Evolutionary conservation across 23 red algal species (phyloP).

Genomic region (Cyanidiococcus yangmingshanensis): DNA sequence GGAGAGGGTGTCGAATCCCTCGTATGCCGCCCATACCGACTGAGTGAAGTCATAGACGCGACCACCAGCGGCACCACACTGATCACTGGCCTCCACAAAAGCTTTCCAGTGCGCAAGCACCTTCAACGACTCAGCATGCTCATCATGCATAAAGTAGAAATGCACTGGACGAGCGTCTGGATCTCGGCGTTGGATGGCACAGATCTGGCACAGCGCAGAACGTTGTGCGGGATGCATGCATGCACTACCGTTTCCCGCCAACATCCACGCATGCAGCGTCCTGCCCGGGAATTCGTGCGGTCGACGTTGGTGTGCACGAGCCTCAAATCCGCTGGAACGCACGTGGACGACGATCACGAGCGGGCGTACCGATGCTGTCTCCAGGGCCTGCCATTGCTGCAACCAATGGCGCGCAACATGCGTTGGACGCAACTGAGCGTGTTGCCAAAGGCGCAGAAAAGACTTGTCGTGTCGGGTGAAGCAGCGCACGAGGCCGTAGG

Average conservation of each 20-base stretch:
- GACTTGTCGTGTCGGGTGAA: background rate
- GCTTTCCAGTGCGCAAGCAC: background rate
- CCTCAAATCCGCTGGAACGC: constrained; percentile 6
- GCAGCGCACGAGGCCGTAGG: constrained; percentile 11
- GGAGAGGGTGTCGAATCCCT: background rate
- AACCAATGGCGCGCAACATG: background rate
- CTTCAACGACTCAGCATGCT: background rate
- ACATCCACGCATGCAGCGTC: background rate
- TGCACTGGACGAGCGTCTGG: background rate
- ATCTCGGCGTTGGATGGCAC: constrained; percentile 3
- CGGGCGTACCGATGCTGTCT: background rate
- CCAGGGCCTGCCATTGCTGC: background rate
- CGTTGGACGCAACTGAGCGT: background rate
- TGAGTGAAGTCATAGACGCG: background rate
- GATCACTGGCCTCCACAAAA: background rate
- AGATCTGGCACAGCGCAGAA: constrained; percentile 1
- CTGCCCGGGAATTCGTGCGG: background rate
- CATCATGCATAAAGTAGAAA: constrained; percentile 8
- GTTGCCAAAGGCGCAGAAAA: constrained; percentile 4
- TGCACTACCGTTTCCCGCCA: background rate
- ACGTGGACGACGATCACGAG: constrained; percentile 3
- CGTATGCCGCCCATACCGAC: background rate
- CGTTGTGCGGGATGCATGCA: background rate
- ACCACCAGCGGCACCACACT: background rate
- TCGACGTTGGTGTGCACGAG: background rate